Conservation (phyloP, 202 grass and related monocot species). For the Musa balbisiana region DNA sequence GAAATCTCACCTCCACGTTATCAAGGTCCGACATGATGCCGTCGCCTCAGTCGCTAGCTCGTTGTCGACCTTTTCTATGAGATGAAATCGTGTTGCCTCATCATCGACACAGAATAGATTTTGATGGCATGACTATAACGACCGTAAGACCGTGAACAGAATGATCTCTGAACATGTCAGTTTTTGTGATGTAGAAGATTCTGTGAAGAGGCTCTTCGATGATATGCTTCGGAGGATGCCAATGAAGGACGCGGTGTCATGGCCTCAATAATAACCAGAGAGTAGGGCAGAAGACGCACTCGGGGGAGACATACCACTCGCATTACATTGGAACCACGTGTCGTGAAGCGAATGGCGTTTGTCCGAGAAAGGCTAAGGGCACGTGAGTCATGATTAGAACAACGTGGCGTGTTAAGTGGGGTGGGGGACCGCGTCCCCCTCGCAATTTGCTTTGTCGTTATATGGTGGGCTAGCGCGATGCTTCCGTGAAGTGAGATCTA, state of each 20-base stretch:
- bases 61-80: slow-evolving; percentile 30
- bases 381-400: not conserved
- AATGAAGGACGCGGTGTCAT: too few relatives aligned
- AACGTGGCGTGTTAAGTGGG: not conserved
- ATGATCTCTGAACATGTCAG: too few relatives aligned
- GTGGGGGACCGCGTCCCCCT: not conserved
- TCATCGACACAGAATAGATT: slow-evolving; percentile 15
- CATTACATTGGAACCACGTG: not conserved
- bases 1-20: slow-evolving; percentile 23
- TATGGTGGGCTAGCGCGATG: not conserved
- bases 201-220: too few relatives aligned
- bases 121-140: slow-evolving; percentile 11
- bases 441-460: not conserved
- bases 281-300: too few relatives aligned
- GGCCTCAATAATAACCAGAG: too few relatives aligned
- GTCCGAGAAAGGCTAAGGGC: not conserved
- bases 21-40: slow-evolving; percentile 23
- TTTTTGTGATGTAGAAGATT: too few relatives aligned
- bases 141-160: too few relatives aligned
- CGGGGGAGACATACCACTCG: too few relatives aligned
- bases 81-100: not conserved
- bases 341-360: not conserved
- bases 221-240: too few relatives aligned
- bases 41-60: slow-evolving; percentile 23
- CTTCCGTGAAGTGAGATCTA: not conserved